phyloP scores from a whole-genome alignment of 768 basidiomycete species.

The Kwoniella heveanensis region DNA sequence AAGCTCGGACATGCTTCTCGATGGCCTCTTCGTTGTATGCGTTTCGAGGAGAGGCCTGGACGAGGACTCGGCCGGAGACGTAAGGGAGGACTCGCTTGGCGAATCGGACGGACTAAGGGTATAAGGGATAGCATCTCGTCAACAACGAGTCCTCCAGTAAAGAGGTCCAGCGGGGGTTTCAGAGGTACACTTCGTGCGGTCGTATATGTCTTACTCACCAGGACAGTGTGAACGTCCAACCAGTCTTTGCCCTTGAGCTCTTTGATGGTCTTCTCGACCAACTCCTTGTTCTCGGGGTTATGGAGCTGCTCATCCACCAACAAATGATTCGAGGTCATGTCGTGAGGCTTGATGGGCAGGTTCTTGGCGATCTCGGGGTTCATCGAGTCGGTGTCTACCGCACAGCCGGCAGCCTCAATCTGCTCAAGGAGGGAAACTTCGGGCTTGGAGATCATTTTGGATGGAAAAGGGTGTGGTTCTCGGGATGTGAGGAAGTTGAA shows the following conservation, averaged over 20 bases:
- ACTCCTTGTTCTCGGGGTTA: conserved; percentile 47
- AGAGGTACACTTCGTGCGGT: too few species aligned
- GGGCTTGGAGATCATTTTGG: conserved; percentile 27
- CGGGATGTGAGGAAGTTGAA: neutral
- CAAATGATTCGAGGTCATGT: conserved; percentile 48
- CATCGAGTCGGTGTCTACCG: conserved; percentile 46
- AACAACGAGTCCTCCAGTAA: too few species aligned
- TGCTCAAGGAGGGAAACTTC: conserved; percentile 38
- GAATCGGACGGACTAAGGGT: conserved; percentile 31
- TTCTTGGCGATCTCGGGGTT: conserved; percentile 38
- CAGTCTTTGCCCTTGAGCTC: conserved; percentile 33
- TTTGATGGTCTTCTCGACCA: conserved; percentile 37
- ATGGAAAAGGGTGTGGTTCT: neutral
- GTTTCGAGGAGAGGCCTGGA: conserved; percentile 40
- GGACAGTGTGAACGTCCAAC: conserved; percentile 29
- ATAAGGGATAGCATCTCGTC: neutral
- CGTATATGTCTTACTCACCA: too few species aligned
- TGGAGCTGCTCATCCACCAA: conserved; percentile 36
- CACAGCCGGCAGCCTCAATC: conserved; percentile 33
- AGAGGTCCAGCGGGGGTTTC: too few species aligned
- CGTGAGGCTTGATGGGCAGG: conserved; percentile 44
- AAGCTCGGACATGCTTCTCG: conserved; percentile 37
- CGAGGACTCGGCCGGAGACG: conserved; percentile 45
- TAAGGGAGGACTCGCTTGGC: conserved; percentile 27
- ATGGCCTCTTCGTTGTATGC: conserved; percentile 41